Evolutionary conservation across 2,329 filamentous ascomycete genomes (phyloP).

Genomic region (Lanzia echinophila): DNA sequence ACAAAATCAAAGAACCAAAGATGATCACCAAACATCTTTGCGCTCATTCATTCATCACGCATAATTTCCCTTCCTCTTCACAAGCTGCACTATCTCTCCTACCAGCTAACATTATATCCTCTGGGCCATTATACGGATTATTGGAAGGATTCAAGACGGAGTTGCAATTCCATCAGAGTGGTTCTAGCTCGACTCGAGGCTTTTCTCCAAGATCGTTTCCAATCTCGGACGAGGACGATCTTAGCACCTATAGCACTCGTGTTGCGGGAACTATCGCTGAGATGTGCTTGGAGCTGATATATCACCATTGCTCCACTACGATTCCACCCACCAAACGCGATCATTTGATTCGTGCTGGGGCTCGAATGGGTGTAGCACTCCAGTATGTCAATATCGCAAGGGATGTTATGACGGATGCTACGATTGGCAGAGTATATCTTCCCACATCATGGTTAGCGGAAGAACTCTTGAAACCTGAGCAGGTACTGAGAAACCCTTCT

Average conservation of each 20-base stretch:
- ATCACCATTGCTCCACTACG: constrained; percentile 41
- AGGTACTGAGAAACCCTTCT: constrained; percentile 47
- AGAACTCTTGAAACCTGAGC: constrained; percentile 44
- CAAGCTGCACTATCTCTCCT: constrained; percentile 50
- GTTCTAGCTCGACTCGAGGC: constrained; percentile 16
- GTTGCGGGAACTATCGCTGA: constrained; percentile 69
- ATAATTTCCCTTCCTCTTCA: constrained; percentile 25
- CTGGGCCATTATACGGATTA: constrained; percentile 54
- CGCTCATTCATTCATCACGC: constrained; percentile 16
- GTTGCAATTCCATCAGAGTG: constrained; percentile 42
- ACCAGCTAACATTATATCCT: constrained; percentile 49
- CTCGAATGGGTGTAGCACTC: constrained; percentile 65
- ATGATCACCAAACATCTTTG: constrained; percentile 18
- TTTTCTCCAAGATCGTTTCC: constrained; percentile 37
- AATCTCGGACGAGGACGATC: constrained; percentile 50
- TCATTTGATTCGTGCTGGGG: constrained; percentile 48
- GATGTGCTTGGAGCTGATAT: constrained; percentile 60
- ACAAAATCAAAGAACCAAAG: constrained; percentile 30
- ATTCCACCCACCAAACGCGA: constrained; percentile 28
- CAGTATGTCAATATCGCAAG: constrained; percentile 73
- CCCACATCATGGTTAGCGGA: constrained; percentile 58
- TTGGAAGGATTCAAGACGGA: constrained; percentile 65
- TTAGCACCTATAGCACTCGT: constrained; percentile 57
- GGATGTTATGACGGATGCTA: constrained; percentile 62
- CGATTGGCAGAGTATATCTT: constrained; percentile 60